phyloP scores from a whole-genome alignment of 2,329 filamentous ascomycete genomes.

The Paecilomyces sp. region DNA sequence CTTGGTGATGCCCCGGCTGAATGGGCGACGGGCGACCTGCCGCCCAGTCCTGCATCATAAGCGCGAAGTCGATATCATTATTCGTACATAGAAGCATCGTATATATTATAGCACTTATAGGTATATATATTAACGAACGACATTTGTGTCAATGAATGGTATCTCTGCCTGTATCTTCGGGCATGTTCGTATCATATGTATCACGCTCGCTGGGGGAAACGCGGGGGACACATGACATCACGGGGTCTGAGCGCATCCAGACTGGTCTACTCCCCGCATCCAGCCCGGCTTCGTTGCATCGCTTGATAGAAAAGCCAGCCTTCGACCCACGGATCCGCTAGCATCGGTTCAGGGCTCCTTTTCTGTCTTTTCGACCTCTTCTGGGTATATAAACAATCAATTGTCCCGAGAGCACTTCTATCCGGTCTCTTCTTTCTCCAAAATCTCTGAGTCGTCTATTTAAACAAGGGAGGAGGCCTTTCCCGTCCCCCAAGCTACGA shows the following conservation, averaged over 20 bases:
- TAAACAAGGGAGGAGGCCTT: background rate
- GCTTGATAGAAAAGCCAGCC: background rate
- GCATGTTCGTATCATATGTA: too few species aligned
- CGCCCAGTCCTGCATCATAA: slow-evolving; percentile 51
- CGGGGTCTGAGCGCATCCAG: background rate
- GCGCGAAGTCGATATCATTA: background rate
- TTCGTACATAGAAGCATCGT: background rate
- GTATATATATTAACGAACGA: too few species aligned
- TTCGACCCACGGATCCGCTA: background rate
- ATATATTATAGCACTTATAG: background rate
- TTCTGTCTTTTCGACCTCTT: background rate
- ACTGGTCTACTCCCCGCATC: background rate
- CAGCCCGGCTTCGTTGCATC: background rate
- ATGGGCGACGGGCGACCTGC: slow-evolving; percentile 55
- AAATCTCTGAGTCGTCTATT: background rate
- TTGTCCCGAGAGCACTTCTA: background rate
- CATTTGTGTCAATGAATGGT: too few species aligned
- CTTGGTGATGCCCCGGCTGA: slow-evolving; percentile 46
- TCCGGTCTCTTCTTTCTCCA: background rate
- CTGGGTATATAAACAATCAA: background rate
- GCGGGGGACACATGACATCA: background rate
- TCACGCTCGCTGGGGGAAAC: background rate
- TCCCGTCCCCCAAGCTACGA: background rate
- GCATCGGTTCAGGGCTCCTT: background rate
- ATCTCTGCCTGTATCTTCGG: too few species aligned